Evolutionary conservation across 1,284 basidiomycete species (phyloP).

Genomic region (Trichosporon sp.): DNA sequence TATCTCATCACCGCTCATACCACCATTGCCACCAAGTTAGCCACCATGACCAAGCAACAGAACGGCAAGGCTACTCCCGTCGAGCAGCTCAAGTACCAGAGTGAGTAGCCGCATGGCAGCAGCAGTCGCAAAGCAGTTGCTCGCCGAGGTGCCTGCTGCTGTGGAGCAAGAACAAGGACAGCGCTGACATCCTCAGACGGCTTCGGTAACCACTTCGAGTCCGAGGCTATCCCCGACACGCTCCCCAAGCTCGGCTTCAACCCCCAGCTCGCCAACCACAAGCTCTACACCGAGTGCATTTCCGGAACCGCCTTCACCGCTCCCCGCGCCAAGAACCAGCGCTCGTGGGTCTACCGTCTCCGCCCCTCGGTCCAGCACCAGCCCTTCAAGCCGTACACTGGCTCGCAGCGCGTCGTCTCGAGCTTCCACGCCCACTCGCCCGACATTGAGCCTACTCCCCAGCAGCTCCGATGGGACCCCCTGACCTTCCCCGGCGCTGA

Average conservation of each 20-base stretch:
- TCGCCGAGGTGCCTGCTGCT: no score
- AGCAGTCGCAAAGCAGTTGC: no score
- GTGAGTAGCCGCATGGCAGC: background rate
- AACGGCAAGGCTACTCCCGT: background rate
- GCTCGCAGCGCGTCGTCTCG: constrained; percentile 4
- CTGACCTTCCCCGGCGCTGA: constrained; percentile 42
- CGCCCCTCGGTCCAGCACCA: constrained; percentile 62
- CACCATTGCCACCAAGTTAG: background rate
- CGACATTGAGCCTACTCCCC: constrained; percentile 49
- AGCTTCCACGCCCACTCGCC: constrained; percentile 8
- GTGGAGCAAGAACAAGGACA: no score
- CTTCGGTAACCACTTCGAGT: constrained; percentile 14
- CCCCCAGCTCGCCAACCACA: constrained; percentile 58
- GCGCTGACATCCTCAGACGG: background rate
- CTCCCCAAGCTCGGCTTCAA: constrained; percentile 57
- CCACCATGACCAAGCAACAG: background rate
- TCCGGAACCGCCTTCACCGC: constrained; percentile 58
- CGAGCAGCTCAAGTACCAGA: background rate
- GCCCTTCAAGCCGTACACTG: constrained; percentile 11
- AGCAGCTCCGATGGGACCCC: constrained; percentile 63
- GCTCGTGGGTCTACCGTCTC: constrained; percentile 48
- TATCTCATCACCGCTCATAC: background rate
- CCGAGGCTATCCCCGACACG: constrained; percentile 16
- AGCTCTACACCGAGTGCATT: constrained; percentile 58
- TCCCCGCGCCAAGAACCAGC: constrained; percentile 53